A percentile compares a stretch with the other conserved stretches of the same genome.
phyloP scores from a whole-genome alignment of 202 grass and related monocot genomes.

The Schoenoplectus triqueter region DNA sequence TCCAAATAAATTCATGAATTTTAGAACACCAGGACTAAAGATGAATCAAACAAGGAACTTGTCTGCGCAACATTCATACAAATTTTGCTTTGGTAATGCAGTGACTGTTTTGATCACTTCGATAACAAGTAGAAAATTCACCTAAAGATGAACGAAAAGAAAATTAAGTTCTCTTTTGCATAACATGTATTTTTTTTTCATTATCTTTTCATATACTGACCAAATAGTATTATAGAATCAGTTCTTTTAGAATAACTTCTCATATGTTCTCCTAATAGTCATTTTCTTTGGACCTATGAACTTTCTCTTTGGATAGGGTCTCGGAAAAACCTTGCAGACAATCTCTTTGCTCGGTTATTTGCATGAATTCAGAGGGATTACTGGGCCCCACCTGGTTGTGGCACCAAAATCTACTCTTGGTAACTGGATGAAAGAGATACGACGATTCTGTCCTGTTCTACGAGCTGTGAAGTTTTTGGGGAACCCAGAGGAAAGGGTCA shows the following conservation, averaged over 20 bases:
- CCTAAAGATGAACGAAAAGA: background rate
- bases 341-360: slow-evolving; percentile 78
- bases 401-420: slow-evolving; percentile 85
- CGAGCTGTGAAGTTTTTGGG: slow-evolving; percentile 71
- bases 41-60: background rate
- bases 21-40: background rate
- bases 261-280: background rate
- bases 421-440: slow-evolving; percentile 81
- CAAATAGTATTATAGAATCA: background rate
- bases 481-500: slow-evolving; percentile 73
- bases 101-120: background rate
- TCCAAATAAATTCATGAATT: background rate
- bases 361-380: slow-evolving; percentile 77
- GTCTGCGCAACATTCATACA: background rate
- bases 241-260: background rate
- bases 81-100: slow-evolving; percentile 10
- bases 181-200: background rate
- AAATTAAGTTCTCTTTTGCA: background rate
- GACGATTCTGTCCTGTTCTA: slow-evolving; percentile 70
- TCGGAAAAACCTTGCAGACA: slow-evolving; percentile 82
- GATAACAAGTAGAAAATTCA: background rate
- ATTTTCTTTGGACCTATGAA: background rate
- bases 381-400: slow-evolving; percentile 78
- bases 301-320: slow-evolving; percentile 53
- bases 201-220: background rate